Conservation (phyloP, 805 yeast genomes). For the Candida anglica region DNA sequence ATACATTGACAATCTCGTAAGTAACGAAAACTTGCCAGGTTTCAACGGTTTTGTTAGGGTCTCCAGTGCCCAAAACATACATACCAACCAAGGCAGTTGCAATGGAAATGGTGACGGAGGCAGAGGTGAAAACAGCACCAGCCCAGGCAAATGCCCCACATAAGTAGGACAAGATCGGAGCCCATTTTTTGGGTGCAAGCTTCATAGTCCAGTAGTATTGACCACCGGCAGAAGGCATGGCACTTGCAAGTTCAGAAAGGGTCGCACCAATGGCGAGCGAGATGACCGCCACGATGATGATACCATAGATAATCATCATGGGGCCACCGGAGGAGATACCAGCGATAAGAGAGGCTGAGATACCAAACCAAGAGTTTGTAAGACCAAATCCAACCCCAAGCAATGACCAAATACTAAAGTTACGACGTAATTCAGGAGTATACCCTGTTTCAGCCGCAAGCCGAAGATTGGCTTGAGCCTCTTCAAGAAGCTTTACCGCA, state of each 20-base stretch:
- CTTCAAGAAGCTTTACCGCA: constrained; percentile 8
- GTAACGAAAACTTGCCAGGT: constrained; percentile 56
- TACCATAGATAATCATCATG: constrained; percentile 52
- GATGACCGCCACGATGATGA: constrained; percentile 45
- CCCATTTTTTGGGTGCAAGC: constrained; percentile 46
- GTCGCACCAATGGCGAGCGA: constrained; percentile 47
- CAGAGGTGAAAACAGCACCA: constrained; percentile 59
- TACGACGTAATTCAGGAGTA: constrained; percentile 22
- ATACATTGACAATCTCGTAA: constrained; percentile 41
- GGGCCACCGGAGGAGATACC: constrained; percentile 61
- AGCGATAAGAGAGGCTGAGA: constrained; percentile 50
- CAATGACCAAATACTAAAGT: constrained; percentile 43
- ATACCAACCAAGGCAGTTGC: constrained; percentile 52
- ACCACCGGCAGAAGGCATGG: constrained; percentile 57
- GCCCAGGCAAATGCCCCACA: constrained; percentile 64
- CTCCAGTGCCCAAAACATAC: constrained; percentile 32
- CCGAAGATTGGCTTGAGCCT: constrained; percentile 17
- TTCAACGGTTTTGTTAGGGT: constrained; percentile 31
- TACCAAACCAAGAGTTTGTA: constrained; percentile 61
- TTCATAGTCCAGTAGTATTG: constrained; percentile 58
- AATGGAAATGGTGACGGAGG: constrained; percentile 54
- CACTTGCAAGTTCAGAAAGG: constrained; percentile 49
- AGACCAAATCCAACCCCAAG: constrained; percentile 59
- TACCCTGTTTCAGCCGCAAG: constrained; percentile 27
- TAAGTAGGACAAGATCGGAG: constrained; percentile 48